A percentile compares a stretch with the other conserved stretches of the same genome.
Conservation (phyloP, 2,329 filamentous ascomycete species). For the Thermoascus crustaceus region DNA sequence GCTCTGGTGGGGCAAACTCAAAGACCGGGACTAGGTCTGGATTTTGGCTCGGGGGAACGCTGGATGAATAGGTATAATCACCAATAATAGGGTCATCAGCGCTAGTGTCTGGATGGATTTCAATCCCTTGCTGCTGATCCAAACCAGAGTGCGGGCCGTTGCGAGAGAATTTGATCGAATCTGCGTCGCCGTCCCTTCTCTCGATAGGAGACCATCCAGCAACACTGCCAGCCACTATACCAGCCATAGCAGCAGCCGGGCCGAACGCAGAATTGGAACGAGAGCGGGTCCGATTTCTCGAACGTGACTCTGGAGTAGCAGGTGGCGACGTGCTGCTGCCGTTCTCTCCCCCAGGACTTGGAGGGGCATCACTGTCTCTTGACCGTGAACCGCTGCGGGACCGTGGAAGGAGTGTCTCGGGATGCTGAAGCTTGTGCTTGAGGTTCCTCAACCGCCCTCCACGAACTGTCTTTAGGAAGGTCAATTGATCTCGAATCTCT, state of each 20-base stretch:
- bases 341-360: conserved; percentile 47
- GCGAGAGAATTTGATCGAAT: conserved; percentile 31
- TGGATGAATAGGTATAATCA: conserved; percentile 22
- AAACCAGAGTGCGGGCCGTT: conserved; percentile 31
- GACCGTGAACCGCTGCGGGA: conserved; percentile 37
- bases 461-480: conserved; percentile 55
- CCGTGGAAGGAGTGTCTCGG: conserved; percentile 37
- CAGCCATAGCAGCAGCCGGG: conserved; percentile 57
- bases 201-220: conserved; percentile 58
- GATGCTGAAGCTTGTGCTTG: conserved; percentile 55
- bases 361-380: conserved; percentile 40
- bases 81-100: conserved; percentile 38
- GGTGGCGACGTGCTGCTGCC: conserved; percentile 33
- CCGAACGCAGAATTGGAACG: conserved; percentile 53
- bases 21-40: conserved; percentile 38
- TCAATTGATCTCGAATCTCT: conserved; percentile 56
- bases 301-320: conserved; percentile 47
- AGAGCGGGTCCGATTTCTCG: conserved; percentile 44
- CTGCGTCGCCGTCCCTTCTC: conserved; percentile 29
- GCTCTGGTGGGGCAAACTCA: conserved; percentile 30
- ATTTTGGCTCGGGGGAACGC: conserved; percentile 40
- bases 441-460: conserved; percentile 54
- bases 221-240: conserved; percentile 57
- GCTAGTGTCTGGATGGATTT: conserved; percentile 40
- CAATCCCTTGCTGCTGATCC: conserved; percentile 36